Evolutionary conservation across 2,329 filamentous ascomycete genomes (phyloP), one percentile per base, ranked within the genome.

Genomic region (Colletotrichum costaricense): DNA sequence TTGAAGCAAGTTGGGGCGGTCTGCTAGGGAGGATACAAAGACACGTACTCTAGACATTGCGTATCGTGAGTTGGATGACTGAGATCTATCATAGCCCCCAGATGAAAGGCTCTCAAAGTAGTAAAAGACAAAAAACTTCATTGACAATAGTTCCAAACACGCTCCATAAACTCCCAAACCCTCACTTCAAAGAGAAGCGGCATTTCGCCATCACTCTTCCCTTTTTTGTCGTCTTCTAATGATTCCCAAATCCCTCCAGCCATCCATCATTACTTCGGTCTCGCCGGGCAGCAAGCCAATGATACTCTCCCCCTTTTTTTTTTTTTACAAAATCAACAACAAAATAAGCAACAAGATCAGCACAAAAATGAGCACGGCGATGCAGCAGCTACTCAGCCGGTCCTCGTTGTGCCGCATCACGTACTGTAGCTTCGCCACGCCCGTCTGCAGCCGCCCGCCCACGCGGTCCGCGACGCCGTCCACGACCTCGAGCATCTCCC

Each of bases 401-500:
- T 98, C 97, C 88, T 99, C 97, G 82, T 98, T 98, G 84, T 92
- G 90, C 82, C 92, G 90, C 79, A 98, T 94, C 72, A 99, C 93
- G 82, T 93, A 90, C 76, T 92, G 91, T 78, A 99, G 91, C 85
- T 94, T 96, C 84, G 94, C 93, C 86, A 98, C 91, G 24, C 97
- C 97, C 69, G 89, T 95, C 84, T 95, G 91, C 78, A 99, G 84
- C 80, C 97, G 92, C 1, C 94, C 94, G 16, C 94, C 94, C 1
- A 99, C 95, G 42, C 96, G 89, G 81, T 98, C 95, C 4, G 94
- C 95, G 69, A 97, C 87, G 35, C 88, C 89, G 83, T 98, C 96
- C 54, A 97, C 93, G 65, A 94, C 92, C 75, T 97, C 92, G 70
- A 99, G 87, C 89, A 98, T 93, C 82, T 95, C 94, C 26, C 89